A percentile compares a stretch with the other conserved stretches of the same genome.
Conservation (phyloP, 2,329 filamentous ascomycete genomes). For the Cryphonectria radicalis region DNA sequence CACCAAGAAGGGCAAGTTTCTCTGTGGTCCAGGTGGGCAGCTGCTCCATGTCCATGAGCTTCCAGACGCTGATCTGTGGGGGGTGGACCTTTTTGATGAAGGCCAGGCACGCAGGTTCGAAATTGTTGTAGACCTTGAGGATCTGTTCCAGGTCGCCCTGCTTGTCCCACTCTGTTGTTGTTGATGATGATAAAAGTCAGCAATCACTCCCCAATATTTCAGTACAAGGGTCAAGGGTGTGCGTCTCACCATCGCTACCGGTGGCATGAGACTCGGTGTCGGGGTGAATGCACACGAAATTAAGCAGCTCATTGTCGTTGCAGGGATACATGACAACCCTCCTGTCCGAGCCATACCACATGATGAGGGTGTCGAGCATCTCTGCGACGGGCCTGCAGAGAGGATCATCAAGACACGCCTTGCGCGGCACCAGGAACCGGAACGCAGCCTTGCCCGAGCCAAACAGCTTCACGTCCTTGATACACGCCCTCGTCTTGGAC, state of each 20-base stretch:
- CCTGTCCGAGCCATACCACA: constrained; percentile 48
- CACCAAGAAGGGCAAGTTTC: constrained; percentile 62
- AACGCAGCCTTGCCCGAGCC: constrained; percentile 61
- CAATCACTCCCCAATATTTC: not conserved
- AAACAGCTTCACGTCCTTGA: constrained; percentile 40
- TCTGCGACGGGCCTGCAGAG: constrained; percentile 40
- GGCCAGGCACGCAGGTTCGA: constrained; percentile 45
- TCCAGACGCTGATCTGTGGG: constrained; percentile 58
- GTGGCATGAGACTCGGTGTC: constrained; percentile 44
- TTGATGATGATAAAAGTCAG: constrained; percentile 21
- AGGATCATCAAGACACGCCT: constrained; percentile 39
- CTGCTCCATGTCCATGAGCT: constrained; percentile 64
- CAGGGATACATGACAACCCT: constrained; percentile 54
- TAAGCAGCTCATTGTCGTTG: constrained; percentile 47
- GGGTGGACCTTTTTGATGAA: constrained; percentile 50
- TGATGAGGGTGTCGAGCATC: constrained; percentile 37
- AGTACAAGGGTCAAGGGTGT: not conserved
- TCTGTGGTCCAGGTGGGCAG: constrained; percentile 59
- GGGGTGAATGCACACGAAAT: constrained; percentile 58
- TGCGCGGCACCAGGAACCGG: constrained; percentile 55
- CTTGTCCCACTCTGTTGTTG: constrained; percentile 44
- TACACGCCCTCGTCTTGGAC: constrained; percentile 36
- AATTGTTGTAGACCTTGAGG: constrained; percentile 46
- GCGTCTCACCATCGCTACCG: constrained; percentile 37
- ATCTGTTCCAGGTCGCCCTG: constrained; percentile 43